A percentile compares a stretch with the other conserved stretches of the same genome.
Evolutionary conservation across 768 basidiomycete genomes (phyloP).

Genomic region (Leccinum arenicola): DNA sequence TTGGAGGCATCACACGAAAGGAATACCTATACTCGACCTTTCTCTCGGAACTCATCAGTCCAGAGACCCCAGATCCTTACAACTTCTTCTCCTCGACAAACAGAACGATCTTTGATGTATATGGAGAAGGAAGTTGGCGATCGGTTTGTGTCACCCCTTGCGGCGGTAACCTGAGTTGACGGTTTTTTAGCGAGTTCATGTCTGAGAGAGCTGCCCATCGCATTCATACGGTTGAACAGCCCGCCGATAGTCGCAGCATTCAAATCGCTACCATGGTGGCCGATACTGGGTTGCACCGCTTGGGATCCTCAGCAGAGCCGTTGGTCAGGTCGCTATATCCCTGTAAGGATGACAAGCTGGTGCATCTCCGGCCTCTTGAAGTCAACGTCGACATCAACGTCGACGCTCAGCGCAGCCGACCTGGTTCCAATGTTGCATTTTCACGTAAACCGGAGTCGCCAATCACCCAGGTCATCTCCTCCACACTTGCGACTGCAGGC

Average conservation of each 20-base stretch:
- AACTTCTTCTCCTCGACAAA: background rate
- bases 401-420: background rate
- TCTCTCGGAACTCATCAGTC: background rate
- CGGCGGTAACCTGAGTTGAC: slow-evolving; percentile 1
- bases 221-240: background rate
- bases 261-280: background rate
- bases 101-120: background rate
- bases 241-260: background rate
- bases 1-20: slow-evolving; percentile 3
- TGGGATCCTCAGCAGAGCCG: background rate
- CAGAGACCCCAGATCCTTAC: background rate
- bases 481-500: background rate
- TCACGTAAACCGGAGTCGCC: background rate
- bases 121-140: background rate
- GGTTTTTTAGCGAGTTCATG: slow-evolving; percentile 2
- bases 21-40: slow-evolving; percentile 9
- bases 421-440: background rate
- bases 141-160: slow-evolving; percentile 9
- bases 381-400: background rate
- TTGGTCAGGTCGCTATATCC: background rate
- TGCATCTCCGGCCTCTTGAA: background rate
- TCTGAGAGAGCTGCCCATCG: background rate
- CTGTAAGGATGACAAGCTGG: background rate
- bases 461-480: background rate
- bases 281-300: background rate